Conservation (phyloP, 2,329 filamentous ascomycete species). For the Ceratocystis variospora region DNA sequence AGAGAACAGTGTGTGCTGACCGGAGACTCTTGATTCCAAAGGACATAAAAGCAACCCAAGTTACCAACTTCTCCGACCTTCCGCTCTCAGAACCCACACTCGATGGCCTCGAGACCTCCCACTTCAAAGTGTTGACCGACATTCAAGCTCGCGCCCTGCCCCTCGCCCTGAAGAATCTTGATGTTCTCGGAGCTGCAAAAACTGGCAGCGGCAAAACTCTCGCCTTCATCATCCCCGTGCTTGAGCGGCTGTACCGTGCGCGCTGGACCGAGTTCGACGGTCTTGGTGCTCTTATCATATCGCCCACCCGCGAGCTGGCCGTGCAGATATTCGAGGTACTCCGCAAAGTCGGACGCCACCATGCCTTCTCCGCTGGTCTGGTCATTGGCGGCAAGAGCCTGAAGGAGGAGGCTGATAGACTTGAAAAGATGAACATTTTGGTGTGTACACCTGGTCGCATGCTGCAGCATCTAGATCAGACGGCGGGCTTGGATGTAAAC, state of each 20-base stretch:
- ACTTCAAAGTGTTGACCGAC: conserved; percentile 83
- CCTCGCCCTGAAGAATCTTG: conserved; percentile 66
- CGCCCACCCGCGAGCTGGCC: conserved; percentile 85
- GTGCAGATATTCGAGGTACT: conserved; percentile 95
- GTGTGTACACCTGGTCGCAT: conserved; percentile 92
- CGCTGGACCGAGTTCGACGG: conserved; percentile 88
- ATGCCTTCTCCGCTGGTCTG: conserved; percentile 81
- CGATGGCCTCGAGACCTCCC: conserved; percentile 66
- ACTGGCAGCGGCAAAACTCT: conserved; percentile 93
- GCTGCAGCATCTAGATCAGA: conserved; percentile 91
- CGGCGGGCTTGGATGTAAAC: conserved; percentile 74
- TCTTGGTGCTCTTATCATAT: conserved; percentile 80
- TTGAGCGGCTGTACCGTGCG: conserved; percentile 80
- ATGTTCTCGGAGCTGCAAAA: conserved; percentile 89
- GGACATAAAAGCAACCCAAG: conserved; percentile 46
- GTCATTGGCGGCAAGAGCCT: conserved; percentile 88
- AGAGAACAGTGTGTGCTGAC: background rate
- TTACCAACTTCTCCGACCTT: conserved; percentile 64
- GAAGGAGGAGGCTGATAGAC: conserved; percentile 69
- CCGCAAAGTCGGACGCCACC: conserved; percentile 74
- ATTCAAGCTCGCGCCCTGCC: conserved; percentile 86
- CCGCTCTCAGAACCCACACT: conserved; percentile 73
- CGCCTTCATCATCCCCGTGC: conserved; percentile 77
- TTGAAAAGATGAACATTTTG: conserved; percentile 90
- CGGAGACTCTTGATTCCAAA: conserved; percentile 23